Conservation (phyloP, 2,329 filamentous ascomycete genomes). For the Arthrobotrys musiformis region DNA sequence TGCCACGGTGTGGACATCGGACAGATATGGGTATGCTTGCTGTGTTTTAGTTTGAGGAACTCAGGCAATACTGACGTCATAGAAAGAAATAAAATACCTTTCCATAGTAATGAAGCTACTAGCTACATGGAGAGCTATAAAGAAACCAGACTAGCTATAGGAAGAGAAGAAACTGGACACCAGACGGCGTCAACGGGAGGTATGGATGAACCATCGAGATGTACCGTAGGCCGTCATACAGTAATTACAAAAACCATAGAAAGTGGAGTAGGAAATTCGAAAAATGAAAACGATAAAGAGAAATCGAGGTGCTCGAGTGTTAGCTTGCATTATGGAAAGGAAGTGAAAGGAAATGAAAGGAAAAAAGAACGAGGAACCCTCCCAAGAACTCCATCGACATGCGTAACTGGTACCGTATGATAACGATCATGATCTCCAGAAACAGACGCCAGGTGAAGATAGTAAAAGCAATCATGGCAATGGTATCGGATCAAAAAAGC, state of each 20-base stretch:
- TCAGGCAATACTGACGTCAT: neutral
- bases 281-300: neutral
- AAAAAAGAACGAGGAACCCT: slow-evolving; percentile 1
- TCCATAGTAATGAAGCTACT: neutral
- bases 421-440: slow-evolving; percentile 20
- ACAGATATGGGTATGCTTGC: too few relatives aligned
- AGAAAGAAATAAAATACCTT: neutral
- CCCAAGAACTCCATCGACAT: slow-evolving; percentile 45
- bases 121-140: neutral
- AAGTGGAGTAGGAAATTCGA: slow-evolving; percentile 13
- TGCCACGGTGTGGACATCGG: too few relatives aligned
- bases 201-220: neutral
- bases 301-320: neutral
- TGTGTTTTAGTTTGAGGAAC: too few relatives aligned
- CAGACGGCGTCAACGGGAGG: neutral
- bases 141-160: neutral
- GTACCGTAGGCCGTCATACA: neutral
- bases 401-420: slow-evolving; percentile 32
- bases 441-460: slow-evolving; percentile 33
- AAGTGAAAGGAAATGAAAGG: neutral
- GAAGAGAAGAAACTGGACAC: neutral
- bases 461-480: neutral
- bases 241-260: neutral
- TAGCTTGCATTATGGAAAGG: neutral
- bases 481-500: neutral